Conservation (phyloP, 2,329 filamentous ascomycete species). For the Colletotrichum tropicale region DNA sequence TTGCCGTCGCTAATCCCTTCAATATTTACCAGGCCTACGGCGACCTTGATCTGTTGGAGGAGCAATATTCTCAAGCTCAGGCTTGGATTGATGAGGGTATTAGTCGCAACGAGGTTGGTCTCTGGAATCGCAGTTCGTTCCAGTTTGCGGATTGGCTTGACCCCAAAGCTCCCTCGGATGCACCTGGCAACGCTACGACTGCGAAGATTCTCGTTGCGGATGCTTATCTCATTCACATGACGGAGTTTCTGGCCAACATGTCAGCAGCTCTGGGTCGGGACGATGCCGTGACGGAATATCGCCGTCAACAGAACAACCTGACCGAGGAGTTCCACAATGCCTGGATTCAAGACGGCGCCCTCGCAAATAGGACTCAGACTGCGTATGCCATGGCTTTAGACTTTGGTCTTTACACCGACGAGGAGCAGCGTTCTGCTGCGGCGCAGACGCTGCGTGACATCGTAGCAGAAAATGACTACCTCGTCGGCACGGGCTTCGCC, state of each 20-base stretch:
- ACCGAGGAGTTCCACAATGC: slow-evolving; percentile 31
- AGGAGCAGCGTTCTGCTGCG: slow-evolving; percentile 24
- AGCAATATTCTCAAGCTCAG: slow-evolving; percentile 43
- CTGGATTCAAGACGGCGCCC: slow-evolving; percentile 33
- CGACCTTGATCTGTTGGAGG: slow-evolving; percentile 37
- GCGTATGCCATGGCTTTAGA: slow-evolving; percentile 40
- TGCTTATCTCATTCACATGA: slow-evolving; percentile 50
- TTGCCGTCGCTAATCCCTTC: slow-evolving; percentile 43
- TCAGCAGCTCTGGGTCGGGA: slow-evolving; percentile 32
- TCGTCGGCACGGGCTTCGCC: slow-evolving; percentile 47
- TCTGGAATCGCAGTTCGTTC: slow-evolving; percentile 42
- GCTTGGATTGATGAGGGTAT: slow-evolving; percentile 43
- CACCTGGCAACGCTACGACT: slow-evolving; percentile 43
- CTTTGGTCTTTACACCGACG: slow-evolving; percentile 36
- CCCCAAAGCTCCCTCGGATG: slow-evolving; percentile 44
- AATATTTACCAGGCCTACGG: slow-evolving; percentile 42
- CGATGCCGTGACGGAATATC: slow-evolving; percentile 28
- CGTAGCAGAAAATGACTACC: slow-evolving; percentile 34
- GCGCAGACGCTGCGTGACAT: slow-evolving; percentile 33
- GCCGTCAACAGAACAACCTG: slow-evolving; percentile 22
- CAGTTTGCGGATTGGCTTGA: slow-evolving; percentile 56
- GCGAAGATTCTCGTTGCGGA: slow-evolving; percentile 47
- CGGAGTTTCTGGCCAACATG: slow-evolving; percentile 39
- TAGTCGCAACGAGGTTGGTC: slow-evolving; percentile 32
- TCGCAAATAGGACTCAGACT: slow-evolving; percentile 44